Evolutionary conservation across 2,329 filamentous ascomycete species (phyloP).

Genomic region (Neonectria sp.): DNA sequence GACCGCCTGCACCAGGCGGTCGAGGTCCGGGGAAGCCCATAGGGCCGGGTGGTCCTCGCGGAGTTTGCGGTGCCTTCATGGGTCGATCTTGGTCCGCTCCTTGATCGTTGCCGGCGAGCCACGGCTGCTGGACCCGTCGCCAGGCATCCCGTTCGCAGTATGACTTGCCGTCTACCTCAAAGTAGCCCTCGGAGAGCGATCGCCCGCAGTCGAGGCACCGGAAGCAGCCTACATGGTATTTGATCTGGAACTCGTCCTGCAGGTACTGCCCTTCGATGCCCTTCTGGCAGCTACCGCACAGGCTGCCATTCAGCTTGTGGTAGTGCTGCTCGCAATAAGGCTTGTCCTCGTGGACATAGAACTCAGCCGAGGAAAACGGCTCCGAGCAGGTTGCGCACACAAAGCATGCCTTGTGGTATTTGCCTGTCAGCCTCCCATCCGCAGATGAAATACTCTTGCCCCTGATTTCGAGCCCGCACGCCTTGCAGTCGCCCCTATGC

Average conservation of each 20-base stretch:
- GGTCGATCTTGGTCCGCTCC: slow-evolving; percentile 28
- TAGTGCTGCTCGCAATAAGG: slow-evolving; percentile 96
- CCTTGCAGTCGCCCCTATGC: slow-evolving; percentile 84
- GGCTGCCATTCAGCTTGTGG: slow-evolving; percentile 88
- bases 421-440: slow-evolving; percentile 90
- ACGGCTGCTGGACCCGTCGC: slow-evolving; percentile 61
- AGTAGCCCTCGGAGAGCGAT: slow-evolving; percentile 87
- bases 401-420: slow-evolving; percentile 96
- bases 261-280: slow-evolving; percentile 97
- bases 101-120: slow-evolving; percentile 23
- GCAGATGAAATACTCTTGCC: slow-evolving; percentile 96
- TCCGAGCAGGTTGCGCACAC: slow-evolving; percentile 87
- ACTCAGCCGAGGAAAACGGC: slow-evolving; percentile 89
- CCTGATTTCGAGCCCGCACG: slow-evolving; percentile 82
- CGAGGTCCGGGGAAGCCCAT: slow-evolving; percentile 14
- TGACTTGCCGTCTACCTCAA: slow-evolving; percentile 84
- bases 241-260: slow-evolving; percentile 82
- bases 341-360: slow-evolving; percentile 90
- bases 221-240: slow-evolving; percentile 92
- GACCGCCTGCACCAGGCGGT: slow-evolving; percentile 30
- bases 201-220: slow-evolving; percentile 84
- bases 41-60: slow-evolving; percentile 15
- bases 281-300: slow-evolving; percentile 83
- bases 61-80: slow-evolving; percentile 34
- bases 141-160: slow-evolving; percentile 93